These are phyloP conservation scores for Neodidymelliopsis sp. DNA, from an alignment of 2,329 filamentous ascomycete species.

Conservation along the genomic window DNA sequence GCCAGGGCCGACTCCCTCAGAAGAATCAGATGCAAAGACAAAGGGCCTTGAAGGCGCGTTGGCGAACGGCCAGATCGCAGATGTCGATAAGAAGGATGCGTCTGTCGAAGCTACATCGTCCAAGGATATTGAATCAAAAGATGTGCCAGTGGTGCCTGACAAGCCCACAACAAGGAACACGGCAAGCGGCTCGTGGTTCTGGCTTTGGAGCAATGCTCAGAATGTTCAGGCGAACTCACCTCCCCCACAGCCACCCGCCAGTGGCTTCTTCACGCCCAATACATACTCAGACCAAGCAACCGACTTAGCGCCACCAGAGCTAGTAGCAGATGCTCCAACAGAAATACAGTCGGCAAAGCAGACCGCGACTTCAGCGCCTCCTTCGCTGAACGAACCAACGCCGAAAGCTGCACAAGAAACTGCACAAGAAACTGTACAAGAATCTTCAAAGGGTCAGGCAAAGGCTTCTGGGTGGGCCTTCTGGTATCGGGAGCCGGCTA, in stretches of 20 bases:
- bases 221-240: slow-evolving; percentile 47
- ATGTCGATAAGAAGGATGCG: slow-evolving; percentile 32
- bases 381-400: not conserved
- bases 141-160: slow-evolving; percentile 17
- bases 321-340: not conserved
- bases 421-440: slow-evolving; percentile 13
- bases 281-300: slow-evolving; percentile 18
- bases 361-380: not conserved
- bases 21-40: slow-evolving; percentile 38
- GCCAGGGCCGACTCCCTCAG: slow-evolving; percentile 48
- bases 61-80: slow-evolving; percentile 9
- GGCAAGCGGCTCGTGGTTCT: slow-evolving; percentile 56
- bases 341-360: slow-evolving; percentile 11
- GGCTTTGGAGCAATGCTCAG: slow-evolving; percentile 58
- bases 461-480: slow-evolving; percentile 77
- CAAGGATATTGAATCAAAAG: slow-evolving; percentile 26
- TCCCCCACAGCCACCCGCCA: slow-evolving; percentile 23
- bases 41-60: slow-evolving; percentile 33
- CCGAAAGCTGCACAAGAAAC: slow-evolving; percentile 9
- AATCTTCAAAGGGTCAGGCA: slow-evolving; percentile 49
- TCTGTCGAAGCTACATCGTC: slow-evolving; percentile 3
- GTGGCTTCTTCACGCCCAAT: slow-evolving; percentile 15
- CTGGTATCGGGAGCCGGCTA: slow-evolving; percentile 71
- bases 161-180: slow-evolving; percentile 26
- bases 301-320: slow-evolving; percentile 6